Base-by-base conservation (phyloP, 768 basidiomycete species). In the Tulasnella sp. region DNA sequence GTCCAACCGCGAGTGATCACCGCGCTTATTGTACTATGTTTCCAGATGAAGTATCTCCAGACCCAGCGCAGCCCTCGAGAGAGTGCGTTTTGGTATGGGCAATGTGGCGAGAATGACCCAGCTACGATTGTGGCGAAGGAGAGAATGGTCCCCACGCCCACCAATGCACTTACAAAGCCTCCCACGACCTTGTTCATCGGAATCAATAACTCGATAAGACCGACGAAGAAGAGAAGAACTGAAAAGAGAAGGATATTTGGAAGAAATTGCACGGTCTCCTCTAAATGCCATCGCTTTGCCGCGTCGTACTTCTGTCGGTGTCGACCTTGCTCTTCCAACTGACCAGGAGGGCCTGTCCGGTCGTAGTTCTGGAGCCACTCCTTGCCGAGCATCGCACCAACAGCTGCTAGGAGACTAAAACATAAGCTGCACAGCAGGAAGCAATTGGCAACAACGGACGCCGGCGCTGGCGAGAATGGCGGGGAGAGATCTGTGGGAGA, bases 321-420 rank as follows among this genome's bases (percentile, higher is more conserved):
- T 7, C 39, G 46, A 55, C 15, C 67, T 26, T 69, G 75, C 1
- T 40, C 20, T 15, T 57, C 75, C 18, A 57, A n/a, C 4, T 15
- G 26, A 6, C 40, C 32, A 3, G 29, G 15, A 9, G 69, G 35
- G 5, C 32, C 67, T 16, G 51, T 61, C 6, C 55, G 57, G 6
- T 32, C 35, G 55, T 76, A 76, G 40, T n/a, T 16, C 51, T 39
- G 67, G 0, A 76, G 20, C 75, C 75, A 76, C 35, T 76, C 46
- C 29, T 76, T 76, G 39, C 46, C 75, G 4, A 76, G 40, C 57
- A 76, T 39, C 2, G 75, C 75, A 9, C 75, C 75, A 29, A 61
- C 20, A 20, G 75, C 20, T 20, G 75, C 75, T 5, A 69, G 18
- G 42, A 76, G 57, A 26, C 55, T 61, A 35, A 48, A 26, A 29